A percentile compares a stretch with the other conserved stretches of the same genome.
Conservation (phyloP, 129 eudicot genomes). For the Silybum marianum region DNA sequence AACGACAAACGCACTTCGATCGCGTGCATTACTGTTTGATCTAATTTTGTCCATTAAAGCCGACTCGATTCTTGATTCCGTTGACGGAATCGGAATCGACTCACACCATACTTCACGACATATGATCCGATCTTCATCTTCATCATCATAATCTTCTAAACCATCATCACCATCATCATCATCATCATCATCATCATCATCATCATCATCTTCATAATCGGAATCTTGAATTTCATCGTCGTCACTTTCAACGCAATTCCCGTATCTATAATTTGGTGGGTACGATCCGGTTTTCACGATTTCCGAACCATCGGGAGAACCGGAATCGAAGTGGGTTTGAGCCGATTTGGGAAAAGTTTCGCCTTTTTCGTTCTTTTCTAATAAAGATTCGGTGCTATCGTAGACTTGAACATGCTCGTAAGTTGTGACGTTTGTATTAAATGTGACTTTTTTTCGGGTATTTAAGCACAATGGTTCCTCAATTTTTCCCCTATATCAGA, state of each 20-base stretch:
- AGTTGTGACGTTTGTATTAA: conserved; percentile 71
- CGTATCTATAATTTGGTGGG: conserved; percentile 85
- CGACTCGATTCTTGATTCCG: conserved; percentile 45
- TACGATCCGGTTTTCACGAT: conserved; percentile 58
- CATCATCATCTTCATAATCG: conserved; percentile 59
- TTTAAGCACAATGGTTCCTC: conserved; percentile 59
- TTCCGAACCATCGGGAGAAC: conserved; percentile 53
- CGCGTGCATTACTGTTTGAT: conserved; percentile 49
- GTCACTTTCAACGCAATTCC: conserved; percentile 81
- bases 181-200: conserved; percentile 42
- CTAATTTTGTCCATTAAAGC: conserved; percentile 26
- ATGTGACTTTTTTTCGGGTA: conserved; percentile 77
- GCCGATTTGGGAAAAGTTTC: conserved; percentile 33
- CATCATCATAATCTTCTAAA: conserved; percentile 38
- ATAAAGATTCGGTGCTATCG: conserved; percentile 61
- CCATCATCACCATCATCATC: conserved; percentile 37
- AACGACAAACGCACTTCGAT: conserved; percentile 61
- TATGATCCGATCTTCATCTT: conserved; percentile 36
- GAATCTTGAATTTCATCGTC: conserved; percentile 77
- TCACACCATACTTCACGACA: conserved; percentile 63
- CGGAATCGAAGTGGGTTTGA: conserved; percentile 32
- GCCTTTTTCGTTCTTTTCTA: conserved; percentile 49
- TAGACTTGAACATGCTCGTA: conserved; percentile 66
- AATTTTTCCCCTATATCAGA: conserved; percentile 41
- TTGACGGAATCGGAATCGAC: conserved; percentile 44